These are phyloP conservation scores for Penicillium robsamsonii DNA, from an alignment of 495 filamentous ascomycete species.

Conservation along the genomic window DNA sequence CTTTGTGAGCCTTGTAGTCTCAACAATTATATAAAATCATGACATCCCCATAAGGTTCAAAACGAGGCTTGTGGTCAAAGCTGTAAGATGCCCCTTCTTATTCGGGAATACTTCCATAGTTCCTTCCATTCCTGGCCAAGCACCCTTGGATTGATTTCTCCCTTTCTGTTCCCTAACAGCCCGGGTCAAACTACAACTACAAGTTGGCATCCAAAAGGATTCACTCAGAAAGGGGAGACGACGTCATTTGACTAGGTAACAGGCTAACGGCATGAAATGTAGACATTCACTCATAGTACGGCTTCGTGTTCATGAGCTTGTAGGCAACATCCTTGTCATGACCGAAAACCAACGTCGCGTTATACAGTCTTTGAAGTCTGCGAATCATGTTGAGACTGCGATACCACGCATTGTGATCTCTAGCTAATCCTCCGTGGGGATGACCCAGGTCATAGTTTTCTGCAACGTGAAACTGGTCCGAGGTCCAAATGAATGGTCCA, in stretches of 20 bases:
- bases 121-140: no score
- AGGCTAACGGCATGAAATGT: not conserved
- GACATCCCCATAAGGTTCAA: no score
- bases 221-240: not conserved
- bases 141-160: not conserved
- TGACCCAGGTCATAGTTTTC: slow-evolving; percentile 37
- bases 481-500: slow-evolving; percentile 47
- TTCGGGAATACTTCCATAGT: no score
- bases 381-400: slow-evolving; percentile 39
- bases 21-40: no score
- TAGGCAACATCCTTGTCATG: slow-evolving; percentile 30
- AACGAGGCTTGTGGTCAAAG: no score
- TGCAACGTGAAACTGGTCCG: slow-evolving; percentile 42
- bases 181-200: not conserved
- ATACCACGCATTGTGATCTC: slow-evolving; percentile 46
- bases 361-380: slow-evolving; percentile 33
- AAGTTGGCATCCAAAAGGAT: not conserved
- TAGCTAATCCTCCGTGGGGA: slow-evolving; percentile 44
- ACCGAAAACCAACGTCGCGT: slow-evolving; percentile 41
- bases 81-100: no score
- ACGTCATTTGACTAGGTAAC: not conserved
- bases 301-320: slow-evolving; percentile 20
- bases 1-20: no score
- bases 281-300: slow-evolving; percentile 18
- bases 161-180: not conserved